Base-by-base conservation (phyloP, 2,329 filamentous ascomycete genomes). In the Pseudogymnoascus sp. region DNA sequence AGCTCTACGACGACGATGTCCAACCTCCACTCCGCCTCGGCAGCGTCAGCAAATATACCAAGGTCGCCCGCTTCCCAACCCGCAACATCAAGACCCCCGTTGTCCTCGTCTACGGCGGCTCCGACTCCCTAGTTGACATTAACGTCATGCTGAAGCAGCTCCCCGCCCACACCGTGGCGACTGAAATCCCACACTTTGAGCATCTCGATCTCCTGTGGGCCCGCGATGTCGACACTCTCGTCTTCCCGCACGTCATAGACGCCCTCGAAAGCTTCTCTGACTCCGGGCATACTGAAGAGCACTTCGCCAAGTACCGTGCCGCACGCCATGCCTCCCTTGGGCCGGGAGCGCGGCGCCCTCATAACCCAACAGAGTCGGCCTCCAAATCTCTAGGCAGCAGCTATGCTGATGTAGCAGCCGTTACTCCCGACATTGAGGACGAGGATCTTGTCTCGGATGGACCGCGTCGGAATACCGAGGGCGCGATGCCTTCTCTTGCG, bases 171-270 rank as follows among this genome's bases (percentile, higher is more conserved):
- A 97, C 95, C 0, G 82, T 93, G 2, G 91, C 91, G 1, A 95
- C 87, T 38, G 89, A 93, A 72, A 89, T 99, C 44, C 86, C 89
- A 0, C 91, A 96, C 73, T 99, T 96, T 74, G 95, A 99, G 75
- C 95, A 99, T 75, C 84, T 99, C 23, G 95, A 99, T 75, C 96
- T 99, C 70, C 80, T 99, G 0, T 99, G 95, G 95, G 95, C 90
- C 0, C 81, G 85, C 38, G 92, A 97, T 70, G 90, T 96, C 5
- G 84, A 96, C 68, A 79, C 82, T 0, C 85, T 92, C 61, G 93
- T 97, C 2, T 97, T 97, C 71, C 90, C 88, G 14, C 91, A 96
- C 73, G 91, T 99, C 1, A 93, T 96, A 67, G 89, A 96, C 69
- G 93, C 95, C 0, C 79, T 99, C 8, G 86, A 96, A 65, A 87